Percentiles rank a stretch among this genome's conserved stretches.
Conservation (phyloP, 169 alveolate species). For the Theileria annulata region DNA sequence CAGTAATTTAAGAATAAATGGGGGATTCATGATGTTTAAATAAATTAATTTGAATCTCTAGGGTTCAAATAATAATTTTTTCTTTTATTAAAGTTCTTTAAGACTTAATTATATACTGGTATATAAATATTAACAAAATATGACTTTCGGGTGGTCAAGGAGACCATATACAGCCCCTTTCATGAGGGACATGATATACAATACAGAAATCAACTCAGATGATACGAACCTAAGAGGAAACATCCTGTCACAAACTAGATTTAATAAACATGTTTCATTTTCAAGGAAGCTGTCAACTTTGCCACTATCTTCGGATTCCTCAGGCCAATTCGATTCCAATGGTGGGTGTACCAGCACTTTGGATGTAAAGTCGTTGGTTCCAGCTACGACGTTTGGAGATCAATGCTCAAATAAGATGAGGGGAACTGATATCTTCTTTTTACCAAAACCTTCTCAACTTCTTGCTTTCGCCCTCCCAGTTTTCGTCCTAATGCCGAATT, state of each 20-base stretch:
- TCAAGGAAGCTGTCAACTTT: constrained; percentile 26
- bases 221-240: constrained; percentile 14
- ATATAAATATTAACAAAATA: neutral
- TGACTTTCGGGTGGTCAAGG: constrained; percentile 60
- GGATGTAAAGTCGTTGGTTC: constrained; percentile 56
- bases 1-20: no score
- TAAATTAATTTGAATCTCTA: no score
- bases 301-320: constrained; percentile 39
- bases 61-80: no score
- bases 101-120: no score
- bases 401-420: constrained; percentile 53
- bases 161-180: constrained; percentile 71
- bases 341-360: constrained; percentile 68
- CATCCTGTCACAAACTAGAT: constrained; percentile 8
- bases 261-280: constrained; percentile 54
- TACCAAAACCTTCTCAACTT: constrained; percentile 77
- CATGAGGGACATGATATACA: constrained; percentile 55
- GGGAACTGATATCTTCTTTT: constrained; percentile 69
- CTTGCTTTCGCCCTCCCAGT: constrained; percentile 72
- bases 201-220: constrained; percentile 17
- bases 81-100: no score
- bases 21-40: no score
- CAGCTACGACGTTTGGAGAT: constrained; percentile 65
- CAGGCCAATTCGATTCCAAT: constrained; percentile 45
- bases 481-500: constrained; percentile 74